Evolutionary conservation across 2,329 filamentous ascomycete species (phyloP).

Genomic region (Colletotrichum cereale): DNA sequence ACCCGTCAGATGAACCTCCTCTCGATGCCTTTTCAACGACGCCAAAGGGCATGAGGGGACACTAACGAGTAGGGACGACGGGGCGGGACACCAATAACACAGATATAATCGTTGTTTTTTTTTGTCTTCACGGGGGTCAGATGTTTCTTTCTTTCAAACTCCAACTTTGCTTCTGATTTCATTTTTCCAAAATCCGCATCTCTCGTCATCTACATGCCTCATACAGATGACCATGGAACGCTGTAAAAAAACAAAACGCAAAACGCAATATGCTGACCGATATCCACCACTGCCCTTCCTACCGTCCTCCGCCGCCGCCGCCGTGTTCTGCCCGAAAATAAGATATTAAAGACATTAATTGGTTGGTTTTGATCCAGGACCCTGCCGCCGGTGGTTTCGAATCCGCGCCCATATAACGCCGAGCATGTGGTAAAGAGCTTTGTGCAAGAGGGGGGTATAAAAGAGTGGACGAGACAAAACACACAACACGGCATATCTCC

Average conservation of each 20-base stretch:
- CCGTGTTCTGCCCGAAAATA: constrained; percentile 25
- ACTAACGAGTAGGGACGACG: background rate
- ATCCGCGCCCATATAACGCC: constrained; percentile 29
- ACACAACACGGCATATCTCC: background rate
- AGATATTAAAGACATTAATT: constrained; percentile 36
- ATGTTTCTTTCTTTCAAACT: background rate
- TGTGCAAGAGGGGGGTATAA: constrained; percentile 34
- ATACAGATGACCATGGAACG: constrained; percentile 1
- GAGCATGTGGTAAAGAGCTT: constrained; percentile 35
- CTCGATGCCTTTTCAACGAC: background rate
- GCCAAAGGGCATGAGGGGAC: background rate
- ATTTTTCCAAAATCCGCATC: background rate
- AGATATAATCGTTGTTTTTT: background rate
- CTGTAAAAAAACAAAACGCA: background rate
- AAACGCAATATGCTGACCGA: background rate
- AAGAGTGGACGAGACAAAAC: constrained; percentile 37
- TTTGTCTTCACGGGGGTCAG: too few relatives aligned
- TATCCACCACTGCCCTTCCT: background rate
- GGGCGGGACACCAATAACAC: background rate
- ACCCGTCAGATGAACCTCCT: background rate
- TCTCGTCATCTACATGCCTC: background rate
- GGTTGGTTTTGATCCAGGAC: constrained; percentile 4
- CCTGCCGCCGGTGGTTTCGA: background rate
- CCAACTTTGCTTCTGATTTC: constrained; percentile 3
- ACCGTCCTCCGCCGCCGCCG: background rate